phyloP scores from a whole-genome alignment of 1,284 basidiomycete genomes.

The Puccinia sorghi region DNA sequence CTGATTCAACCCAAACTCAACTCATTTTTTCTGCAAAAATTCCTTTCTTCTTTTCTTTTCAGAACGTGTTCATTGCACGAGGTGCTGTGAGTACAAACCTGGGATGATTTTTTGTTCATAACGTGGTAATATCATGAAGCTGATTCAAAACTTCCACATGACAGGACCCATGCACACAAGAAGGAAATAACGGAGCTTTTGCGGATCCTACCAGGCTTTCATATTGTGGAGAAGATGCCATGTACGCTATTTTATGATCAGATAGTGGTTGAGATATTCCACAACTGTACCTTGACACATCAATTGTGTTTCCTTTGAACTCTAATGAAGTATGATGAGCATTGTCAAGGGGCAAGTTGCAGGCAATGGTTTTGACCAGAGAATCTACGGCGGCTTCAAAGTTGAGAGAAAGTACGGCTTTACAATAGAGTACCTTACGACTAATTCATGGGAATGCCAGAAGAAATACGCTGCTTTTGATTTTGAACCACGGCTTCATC shows the following conservation, averaged over 20 bases:
- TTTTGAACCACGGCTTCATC: constrained; percentile 27
- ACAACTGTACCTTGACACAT: not conserved
- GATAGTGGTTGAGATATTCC: not conserved
- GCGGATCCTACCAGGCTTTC: constrained; percentile 32
- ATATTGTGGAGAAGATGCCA: constrained; percentile 37
- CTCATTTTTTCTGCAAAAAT: no score
- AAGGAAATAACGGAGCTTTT: constrained; percentile 34
- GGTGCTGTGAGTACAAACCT: constrained; percentile 24
- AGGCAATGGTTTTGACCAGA: constrained; percentile 13
- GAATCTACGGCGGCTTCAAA: constrained; percentile 22
- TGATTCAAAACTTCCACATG: not conserved
- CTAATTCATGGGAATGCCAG: constrained; percentile 47
- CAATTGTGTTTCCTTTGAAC: not conserved
- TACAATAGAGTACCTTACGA: constrained; percentile 46
- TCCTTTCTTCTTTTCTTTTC: not conserved
- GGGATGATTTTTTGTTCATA: not conserved
- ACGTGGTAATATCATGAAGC: not conserved
- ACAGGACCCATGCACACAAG: constrained; percentile 46
- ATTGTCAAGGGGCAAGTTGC: constrained; percentile 23
- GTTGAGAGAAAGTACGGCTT: constrained; percentile 46
- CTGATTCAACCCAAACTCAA: no score
- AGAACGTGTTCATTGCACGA: constrained; percentile 47
- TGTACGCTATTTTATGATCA: constrained; percentile 7
- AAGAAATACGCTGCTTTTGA: constrained; percentile 39
- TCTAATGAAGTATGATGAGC: constrained; percentile 34